Evolutionary conservation across 1,284 basidiomycete species (phyloP).

Genomic region (Naganishia albida): DNA sequence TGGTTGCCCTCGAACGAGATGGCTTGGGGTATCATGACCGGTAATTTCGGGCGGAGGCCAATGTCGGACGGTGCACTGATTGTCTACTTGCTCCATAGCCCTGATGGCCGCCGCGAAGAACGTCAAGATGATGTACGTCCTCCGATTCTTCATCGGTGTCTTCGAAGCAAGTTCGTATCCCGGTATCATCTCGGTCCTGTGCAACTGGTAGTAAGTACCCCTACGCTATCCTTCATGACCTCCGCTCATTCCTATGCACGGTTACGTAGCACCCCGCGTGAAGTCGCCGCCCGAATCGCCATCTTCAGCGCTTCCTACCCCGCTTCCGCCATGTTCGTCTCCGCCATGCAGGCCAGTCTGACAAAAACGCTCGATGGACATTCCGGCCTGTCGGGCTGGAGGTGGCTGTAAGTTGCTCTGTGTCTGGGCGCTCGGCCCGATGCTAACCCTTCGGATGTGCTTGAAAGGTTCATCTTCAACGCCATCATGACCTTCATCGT

Average conservation of each 20-base stretch:
- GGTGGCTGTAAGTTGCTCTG: slow-evolving; percentile 36
- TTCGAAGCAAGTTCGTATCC: slow-evolving; percentile 41
- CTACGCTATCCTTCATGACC: not conserved
- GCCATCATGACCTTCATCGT: slow-evolving; percentile 43
- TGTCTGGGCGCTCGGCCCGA: not conserved
- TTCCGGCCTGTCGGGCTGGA: slow-evolving; percentile 36
- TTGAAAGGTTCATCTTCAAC: slow-evolving; percentile 39
- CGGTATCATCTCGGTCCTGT: slow-evolving; percentile 38
- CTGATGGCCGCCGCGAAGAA: slow-evolving; percentile 37
- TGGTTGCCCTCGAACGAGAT: slow-evolving; percentile 37
- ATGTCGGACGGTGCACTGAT: slow-evolving; percentile 10
- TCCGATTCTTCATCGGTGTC: slow-evolving; percentile 46
- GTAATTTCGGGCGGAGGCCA: slow-evolving; percentile 35
- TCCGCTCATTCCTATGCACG: not conserved
- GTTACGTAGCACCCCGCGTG: slow-evolving; percentile 35
- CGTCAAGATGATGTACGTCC: slow-evolving; percentile 39
- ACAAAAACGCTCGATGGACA: slow-evolving; percentile 35
- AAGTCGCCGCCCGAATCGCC: slow-evolving; percentile 39
- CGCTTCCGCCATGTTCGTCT: slow-evolving; percentile 41
- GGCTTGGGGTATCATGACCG: slow-evolving; percentile 35
- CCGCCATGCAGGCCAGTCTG: slow-evolving; percentile 38
- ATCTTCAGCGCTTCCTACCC: slow-evolving; percentile 43
- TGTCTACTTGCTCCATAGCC: slow-evolving; percentile 6
- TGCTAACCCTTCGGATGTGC: not conserved
- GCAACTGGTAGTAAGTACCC: slow-evolving; percentile 38